These are phyloP conservation scores for Penicillium sp. DNA, from an alignment of 2,329 filamentous ascomycete genomes.

Conservation along the genomic window DNA sequence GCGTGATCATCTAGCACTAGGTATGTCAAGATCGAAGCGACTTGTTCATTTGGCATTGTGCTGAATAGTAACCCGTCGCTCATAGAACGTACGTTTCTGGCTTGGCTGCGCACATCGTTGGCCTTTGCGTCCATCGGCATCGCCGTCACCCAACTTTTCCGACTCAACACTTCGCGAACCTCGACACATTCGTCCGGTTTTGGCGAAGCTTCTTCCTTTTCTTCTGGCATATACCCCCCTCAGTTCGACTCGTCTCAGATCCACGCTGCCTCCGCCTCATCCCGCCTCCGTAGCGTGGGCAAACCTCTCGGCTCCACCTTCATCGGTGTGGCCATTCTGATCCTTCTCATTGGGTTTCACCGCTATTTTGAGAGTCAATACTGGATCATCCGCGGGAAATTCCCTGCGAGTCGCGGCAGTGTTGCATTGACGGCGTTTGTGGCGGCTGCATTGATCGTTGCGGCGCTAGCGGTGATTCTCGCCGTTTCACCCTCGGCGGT, in stretches of 20 bases:
- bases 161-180: slow-evolving; percentile 51
- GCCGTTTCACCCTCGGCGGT: slow-evolving; percentile 44
- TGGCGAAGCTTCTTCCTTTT: not conserved
- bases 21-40: slow-evolving; percentile 29
- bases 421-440: slow-evolving; percentile 54
- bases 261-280: slow-evolving; percentile 13
- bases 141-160: slow-evolving; percentile 60
- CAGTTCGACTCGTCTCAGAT: slow-evolving; percentile 15
- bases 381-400: slow-evolving; percentile 61
- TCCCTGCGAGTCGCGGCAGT: slow-evolving; percentile 58
- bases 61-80: slow-evolving; percentile 2
- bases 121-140: slow-evolving; percentile 62
- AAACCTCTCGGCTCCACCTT: slow-evolving; percentile 62
- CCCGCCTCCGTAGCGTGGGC: slow-evolving; percentile 46
- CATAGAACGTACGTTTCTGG: slow-evolving; percentile 61
- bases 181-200: slow-evolving; percentile 2
- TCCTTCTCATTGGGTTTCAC: slow-evolving; percentile 58
- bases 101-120: slow-evolving; percentile 61
- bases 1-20: slow-evolving; percentile 58
- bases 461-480: slow-evolving; percentile 55
- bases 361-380: slow-evolving; percentile 62
- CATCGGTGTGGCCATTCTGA: slow-evolving; percentile 54
- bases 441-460: slow-evolving; percentile 52
- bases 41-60: no score
- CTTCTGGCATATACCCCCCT: slow-evolving; percentile 12